Base-by-base conservation (phyloP, 352 stramenopile genomes). In the Phytopythium vexans region DNA sequence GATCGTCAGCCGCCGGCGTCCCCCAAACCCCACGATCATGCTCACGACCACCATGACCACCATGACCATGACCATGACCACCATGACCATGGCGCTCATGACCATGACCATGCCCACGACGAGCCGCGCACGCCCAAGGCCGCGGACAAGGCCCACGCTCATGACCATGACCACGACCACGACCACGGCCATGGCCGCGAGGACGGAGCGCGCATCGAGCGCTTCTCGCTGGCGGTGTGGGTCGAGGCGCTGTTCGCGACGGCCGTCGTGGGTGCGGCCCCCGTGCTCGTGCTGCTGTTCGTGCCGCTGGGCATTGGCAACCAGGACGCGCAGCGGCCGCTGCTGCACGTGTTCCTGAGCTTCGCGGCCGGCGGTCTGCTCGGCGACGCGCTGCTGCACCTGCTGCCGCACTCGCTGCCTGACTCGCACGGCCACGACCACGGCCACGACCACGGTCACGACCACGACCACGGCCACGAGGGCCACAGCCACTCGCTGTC, bases 371-470 rank as follows among this genome's bases (percentile, higher is more conserved):
- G 89, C 27, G 90, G 85, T 3, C 60, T 97, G 49, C 64, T 97
- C 8, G 90, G 90, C 38, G 90, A 97, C 42, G 84, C 92, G 32
- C 84, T 97, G 61, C 62, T 97, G 51, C 90, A 97, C 68, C 62
- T 96, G 37, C 72, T 97, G 36, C 90, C 90, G 37, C 90, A 97
- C 60, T 89, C 92, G 36, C 68, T 97, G 1, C 74, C 79, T 0
- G 58, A 60, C 31, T 46, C 53, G 9, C 53, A 54, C 8, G 34
- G 38, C 14, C 60, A 78, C 38, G 38, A 40, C 42, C 63, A 74
- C 35, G 41, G 49, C 12, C 55, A 81, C 14, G 46, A 38, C 3
- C 65, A 82, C 16, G 58, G 61, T n/a, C 68, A 70, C 15, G 60
- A 62, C 11, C 54, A 82, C 16, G 61, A 67, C 39, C 74, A 86